A percentile compares a stretch with the other conserved stretches of the same genome.
phyloP scores from a whole-genome alignment of 1,139 yeast genomes.

The Scheffersomyces illinoinensis region DNA sequence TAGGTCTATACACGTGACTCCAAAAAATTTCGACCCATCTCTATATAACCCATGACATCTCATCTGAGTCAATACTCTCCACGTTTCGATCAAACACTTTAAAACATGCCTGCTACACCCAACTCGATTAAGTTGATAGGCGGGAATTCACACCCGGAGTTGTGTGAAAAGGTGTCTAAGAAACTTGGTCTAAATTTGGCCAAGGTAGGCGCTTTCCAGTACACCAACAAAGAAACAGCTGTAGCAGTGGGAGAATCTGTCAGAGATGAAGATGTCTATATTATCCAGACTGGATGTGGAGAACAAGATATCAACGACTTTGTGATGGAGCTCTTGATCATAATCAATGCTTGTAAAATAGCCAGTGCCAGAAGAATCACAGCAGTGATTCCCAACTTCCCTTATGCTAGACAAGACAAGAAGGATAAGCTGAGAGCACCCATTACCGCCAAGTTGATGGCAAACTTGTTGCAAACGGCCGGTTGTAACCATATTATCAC shows the following conservation, averaged over 20 bases:
- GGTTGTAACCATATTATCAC: slow-evolving; percentile 83
- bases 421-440: slow-evolving; percentile 84
- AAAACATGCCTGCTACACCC: slow-evolving; percentile 13
- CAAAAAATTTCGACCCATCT: neutral
- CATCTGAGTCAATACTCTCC: neutral
- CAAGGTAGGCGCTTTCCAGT: slow-evolving; percentile 50
- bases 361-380: slow-evolving; percentile 81
- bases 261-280: slow-evolving; percentile 76
- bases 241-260: slow-evolving; percentile 76
- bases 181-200: slow-evolving; percentile 63
- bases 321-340: slow-evolving; percentile 67
- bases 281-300: slow-evolving; percentile 73
- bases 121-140: slow-evolving; percentile 87
- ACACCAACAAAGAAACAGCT: slow-evolving; percentile 54
- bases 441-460: slow-evolving; percentile 76
- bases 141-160: slow-evolving; percentile 86
- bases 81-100: neutral
- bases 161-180: slow-evolving; percentile 74
- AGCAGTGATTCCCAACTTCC: slow-evolving; percentile 78
- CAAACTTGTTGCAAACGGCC: slow-evolving; percentile 73
- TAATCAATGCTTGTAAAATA: slow-evolving; percentile 75
- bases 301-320: slow-evolving; percentile 59
- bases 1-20: neutral
- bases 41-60: neutral
- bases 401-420: slow-evolving; percentile 82